Percentiles rank a stretch among this genome's conserved stretches.
Conservation (phyloP, 1,139 yeast genomes). For the Magnusiomyces fungicola region DNA sequence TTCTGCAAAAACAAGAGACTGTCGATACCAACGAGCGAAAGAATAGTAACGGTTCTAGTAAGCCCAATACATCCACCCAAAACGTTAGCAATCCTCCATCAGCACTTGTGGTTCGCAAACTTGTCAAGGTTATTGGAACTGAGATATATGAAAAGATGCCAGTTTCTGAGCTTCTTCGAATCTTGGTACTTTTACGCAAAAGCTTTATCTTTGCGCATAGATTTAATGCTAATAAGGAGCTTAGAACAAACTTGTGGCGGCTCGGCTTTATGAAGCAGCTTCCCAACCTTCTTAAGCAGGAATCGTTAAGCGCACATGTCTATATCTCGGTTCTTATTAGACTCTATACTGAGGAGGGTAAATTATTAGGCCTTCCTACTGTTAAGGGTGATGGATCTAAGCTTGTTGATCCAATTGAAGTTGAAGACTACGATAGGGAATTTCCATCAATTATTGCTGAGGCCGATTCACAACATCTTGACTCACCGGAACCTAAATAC, state of each 20-base stretch:
- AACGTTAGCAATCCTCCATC: constrained; percentile 1
- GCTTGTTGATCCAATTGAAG: not conserved
- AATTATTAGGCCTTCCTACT: constrained; percentile 14
- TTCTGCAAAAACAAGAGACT: constrained; percentile 54
- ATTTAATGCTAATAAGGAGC: constrained; percentile 83
- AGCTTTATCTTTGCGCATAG: constrained; percentile 78
- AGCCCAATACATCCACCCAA: not conserved
- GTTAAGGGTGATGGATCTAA: constrained; percentile 17
- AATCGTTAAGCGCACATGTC: constrained; percentile 83
- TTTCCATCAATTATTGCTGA: not conserved
- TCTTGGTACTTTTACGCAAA: constrained; percentile 53
- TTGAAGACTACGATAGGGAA: constrained; percentile 1
- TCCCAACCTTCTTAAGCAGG: constrained; percentile 88
- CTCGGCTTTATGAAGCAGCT: constrained; percentile 88
- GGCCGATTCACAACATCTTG: not conserved
- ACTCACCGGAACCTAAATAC: not conserved
- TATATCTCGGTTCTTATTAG: constrained; percentile 74
- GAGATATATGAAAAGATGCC: constrained; percentile 66
- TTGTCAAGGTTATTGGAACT: constrained; percentile 9
- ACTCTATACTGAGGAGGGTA: constrained; percentile 63
- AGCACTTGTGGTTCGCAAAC: constrained; percentile 3
- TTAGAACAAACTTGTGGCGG: constrained; percentile 80
- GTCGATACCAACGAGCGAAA: not conserved
- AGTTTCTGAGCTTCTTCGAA: constrained; percentile 47
- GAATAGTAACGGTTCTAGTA: constrained; percentile 1